Evolutionary conservation across 1,284 basidiomycete species (phyloP).

Genomic region (Entoloma clypeatum): DNA sequence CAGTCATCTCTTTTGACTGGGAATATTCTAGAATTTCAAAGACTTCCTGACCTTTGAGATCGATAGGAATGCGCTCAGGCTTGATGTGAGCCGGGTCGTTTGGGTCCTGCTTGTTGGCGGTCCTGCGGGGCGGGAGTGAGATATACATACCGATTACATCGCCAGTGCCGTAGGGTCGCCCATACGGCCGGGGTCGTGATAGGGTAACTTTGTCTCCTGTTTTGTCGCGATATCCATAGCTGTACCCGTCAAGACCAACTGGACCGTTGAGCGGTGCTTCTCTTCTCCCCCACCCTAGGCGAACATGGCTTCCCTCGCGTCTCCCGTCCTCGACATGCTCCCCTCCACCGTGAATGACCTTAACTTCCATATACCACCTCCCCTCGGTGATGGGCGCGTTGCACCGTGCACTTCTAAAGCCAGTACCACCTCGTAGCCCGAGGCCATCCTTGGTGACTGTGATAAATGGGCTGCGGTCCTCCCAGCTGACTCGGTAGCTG

Average conservation of each 20-base stretch:
- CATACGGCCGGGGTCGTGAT: slow-evolving; percentile 79
- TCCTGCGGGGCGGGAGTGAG: slow-evolving; percentile 69
- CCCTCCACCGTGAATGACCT: slow-evolving; percentile 74
- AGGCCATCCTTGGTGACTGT: slow-evolving; percentile 81
- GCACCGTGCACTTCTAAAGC: slow-evolving; percentile 86
- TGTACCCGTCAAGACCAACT: slow-evolving; percentile 91
- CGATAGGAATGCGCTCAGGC: slow-evolving; percentile 87
- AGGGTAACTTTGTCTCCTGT: slow-evolving; percentile 88
- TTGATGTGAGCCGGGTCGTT: slow-evolving; percentile 75
- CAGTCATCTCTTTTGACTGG: slow-evolving; percentile 91
- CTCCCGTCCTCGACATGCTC: slow-evolving; percentile 48
- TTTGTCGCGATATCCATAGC: slow-evolving; percentile 89
- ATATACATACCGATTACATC: slow-evolving; percentile 95
- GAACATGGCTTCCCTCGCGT: slow-evolving; percentile 76
- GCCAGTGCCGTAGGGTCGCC: slow-evolving; percentile 70
- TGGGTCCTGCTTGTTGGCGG: slow-evolving; percentile 52
- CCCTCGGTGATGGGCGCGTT: slow-evolving; percentile 91
- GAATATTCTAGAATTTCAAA: slow-evolving; percentile 94
- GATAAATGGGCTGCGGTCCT: slow-evolving; percentile 79
- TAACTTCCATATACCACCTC: slow-evolving; percentile 93
- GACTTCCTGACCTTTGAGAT: slow-evolving; percentile 94
- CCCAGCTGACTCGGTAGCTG: slow-evolving; percentile 74
- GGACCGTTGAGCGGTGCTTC: slow-evolving; percentile 93
- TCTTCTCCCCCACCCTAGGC: slow-evolving; percentile 88
- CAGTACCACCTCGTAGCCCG: slow-evolving; percentile 78